Conservation (phyloP, 2,329 filamentous ascomycete genomes). For the Podosphaera aphanis region DNA sequence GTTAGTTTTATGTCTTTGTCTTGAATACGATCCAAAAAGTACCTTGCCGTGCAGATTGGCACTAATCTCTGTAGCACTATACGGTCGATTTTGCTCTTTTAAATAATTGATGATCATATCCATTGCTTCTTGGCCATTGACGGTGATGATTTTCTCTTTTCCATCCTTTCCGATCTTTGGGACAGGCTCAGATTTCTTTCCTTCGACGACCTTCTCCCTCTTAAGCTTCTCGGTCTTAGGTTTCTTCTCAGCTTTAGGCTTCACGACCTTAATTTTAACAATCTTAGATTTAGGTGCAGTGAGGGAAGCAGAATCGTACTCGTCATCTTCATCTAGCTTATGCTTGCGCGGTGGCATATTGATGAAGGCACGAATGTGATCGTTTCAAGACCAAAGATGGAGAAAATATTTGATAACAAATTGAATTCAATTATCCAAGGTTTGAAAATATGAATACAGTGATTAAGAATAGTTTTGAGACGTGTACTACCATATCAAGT, state of each 20-base stretch:
- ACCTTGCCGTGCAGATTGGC: constrained; percentile 37
- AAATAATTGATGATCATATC: constrained; percentile 18
- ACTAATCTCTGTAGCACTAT: constrained; percentile 28
- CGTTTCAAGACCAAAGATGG: too few relatives aligned
- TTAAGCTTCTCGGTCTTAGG: constrained; percentile 1
- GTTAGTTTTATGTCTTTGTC: constrained; percentile 4
- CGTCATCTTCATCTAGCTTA: constrained; percentile 1
- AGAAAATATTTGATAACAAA: too few relatives aligned
- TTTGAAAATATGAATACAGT: too few relatives aligned
- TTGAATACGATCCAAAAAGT: not conserved
- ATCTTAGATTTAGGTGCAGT: not conserved
- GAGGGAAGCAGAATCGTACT: not conserved
- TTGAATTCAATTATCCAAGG: too few relatives aligned
- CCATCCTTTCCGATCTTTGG: constrained; percentile 12
- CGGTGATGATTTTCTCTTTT: constrained; percentile 12
- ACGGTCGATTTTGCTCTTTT: constrained; percentile 18
- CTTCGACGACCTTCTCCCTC: constrained; percentile 1
- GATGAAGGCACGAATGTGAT: not conserved
- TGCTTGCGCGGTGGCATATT: constrained; percentile 2
- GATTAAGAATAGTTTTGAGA: too few relatives aligned
- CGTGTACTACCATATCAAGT: too few relatives aligned
- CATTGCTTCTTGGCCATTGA: constrained; percentile 15
- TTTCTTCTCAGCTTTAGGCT: constrained; percentile 1
- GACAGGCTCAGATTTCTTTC: constrained; percentile 1
- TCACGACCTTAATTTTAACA: not conserved